Percentiles rank a stretch among this genome's conserved stretches.
Evolutionary conservation across 305 asterid genomes (phyloP).

Genomic region (Fraxinus floribunda): DNA sequence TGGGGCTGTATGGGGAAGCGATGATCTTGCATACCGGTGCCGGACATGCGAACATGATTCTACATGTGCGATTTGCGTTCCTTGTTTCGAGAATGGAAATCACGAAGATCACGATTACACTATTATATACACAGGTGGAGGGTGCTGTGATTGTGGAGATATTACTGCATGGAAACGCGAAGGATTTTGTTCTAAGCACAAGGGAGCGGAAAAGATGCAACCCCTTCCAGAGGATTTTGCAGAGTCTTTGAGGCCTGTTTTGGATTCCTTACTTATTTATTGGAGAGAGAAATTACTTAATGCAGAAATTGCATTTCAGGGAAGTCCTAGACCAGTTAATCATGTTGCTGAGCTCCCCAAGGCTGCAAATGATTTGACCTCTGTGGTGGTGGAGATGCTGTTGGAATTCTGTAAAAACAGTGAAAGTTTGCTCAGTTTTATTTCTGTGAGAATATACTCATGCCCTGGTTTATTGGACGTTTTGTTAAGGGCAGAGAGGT

Average conservation of each 20-base stretch:
- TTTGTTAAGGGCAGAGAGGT: conserved; percentile 76
- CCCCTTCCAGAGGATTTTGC: conserved; percentile 71
- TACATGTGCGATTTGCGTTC: conserved; percentile 93
- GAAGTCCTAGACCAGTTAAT: conserved; percentile 36
- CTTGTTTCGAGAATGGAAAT: conserved; percentile 85
- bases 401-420: conserved; percentile 73
- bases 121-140: conserved; percentile 82
- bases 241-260: conserved; percentile 68
- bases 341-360: conserved; percentile 38
- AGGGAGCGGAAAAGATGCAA: conserved; percentile 81
- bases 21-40: conserved; percentile 88
- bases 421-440: conserved; percentile 89
- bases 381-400: conserved; percentile 70
- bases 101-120: conserved; percentile 94
- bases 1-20: conserved; percentile 79
- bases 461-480: conserved; percentile 66
- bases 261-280: conserved; percentile 58
- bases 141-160: conserved; percentile 99
- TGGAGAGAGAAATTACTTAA: conserved; percentile 64
- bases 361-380: conserved; percentile 66
- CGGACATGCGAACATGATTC: conserved; percentile 90
- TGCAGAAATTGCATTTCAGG: conserved; percentile 38
- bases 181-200: conserved; percentile 94
- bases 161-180: conserved; percentile 93
- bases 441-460: conserved; percentile 71